Evolutionary conservation across 2,329 filamentous ascomycete genomes (phyloP), one percentile per base, ranked within the genome.

Genomic region (Penicillium sp.): DNA sequence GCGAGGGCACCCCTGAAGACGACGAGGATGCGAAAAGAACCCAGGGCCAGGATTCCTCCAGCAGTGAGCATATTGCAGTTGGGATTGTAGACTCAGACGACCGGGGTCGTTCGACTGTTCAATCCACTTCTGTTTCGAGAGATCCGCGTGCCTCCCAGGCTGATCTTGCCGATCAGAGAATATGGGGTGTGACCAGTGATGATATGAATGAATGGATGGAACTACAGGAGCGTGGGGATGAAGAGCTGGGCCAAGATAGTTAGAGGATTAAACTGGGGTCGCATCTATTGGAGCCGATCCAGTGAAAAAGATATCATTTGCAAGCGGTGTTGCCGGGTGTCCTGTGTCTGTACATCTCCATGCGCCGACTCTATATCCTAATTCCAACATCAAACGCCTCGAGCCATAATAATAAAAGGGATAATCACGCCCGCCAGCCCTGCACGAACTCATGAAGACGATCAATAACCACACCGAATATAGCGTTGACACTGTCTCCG

Each of bases 381-480:
- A 45, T 9, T 32, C 22, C 28, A 35, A 23, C 10, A 22, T 27
- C 28, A 4, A 40, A 31, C 22, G 9, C n/a, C 37, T 29, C 26
- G 10, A 37, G 28, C 18, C 7, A 20, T 16, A 24, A 5, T 11
- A 5, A 26, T 16, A 23, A 37, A 37, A 14, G 8, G 13, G n/a
- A 24, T 2, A 22, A 23, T 56, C 43, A 88, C n/a, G 85, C 84
- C 66, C 87, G 80, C 74, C 91, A 91, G 43, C 87, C 86, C 74
- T 98, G 93, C 51, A 95, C 87, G 72, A 95, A 83, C 59, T 91
- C 89, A 72, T 98, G 93, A 57, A 97, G 74, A 59, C 89, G 84
- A 73, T 98, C 93, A 73, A 98, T 96, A 31, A 97, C 86, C 3
- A 95, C 88, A 0, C 90, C 89, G 58, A 94, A 90, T 60, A 94